phyloP scores from a whole-genome alignment of 2,329 filamentous ascomycete species.

The Chlorencoelia australis region DNA sequence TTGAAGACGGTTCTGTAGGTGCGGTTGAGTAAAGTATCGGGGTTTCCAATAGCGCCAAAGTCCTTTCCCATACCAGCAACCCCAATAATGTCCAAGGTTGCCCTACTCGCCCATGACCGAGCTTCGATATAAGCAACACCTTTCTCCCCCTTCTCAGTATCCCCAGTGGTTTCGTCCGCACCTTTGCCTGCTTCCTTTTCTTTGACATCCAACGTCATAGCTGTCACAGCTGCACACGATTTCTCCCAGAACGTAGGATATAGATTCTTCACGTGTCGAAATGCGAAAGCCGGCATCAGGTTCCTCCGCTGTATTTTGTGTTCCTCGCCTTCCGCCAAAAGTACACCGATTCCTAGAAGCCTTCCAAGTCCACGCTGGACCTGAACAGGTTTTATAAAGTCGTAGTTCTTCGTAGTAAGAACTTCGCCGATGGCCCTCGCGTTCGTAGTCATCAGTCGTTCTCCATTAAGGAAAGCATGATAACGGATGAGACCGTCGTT shows the following conservation, averaged over 20 bases:
- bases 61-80: constrained; percentile 61
- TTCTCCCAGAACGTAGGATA: constrained; percentile 81
- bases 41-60: constrained; percentile 55
- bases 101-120: constrained; percentile 52
- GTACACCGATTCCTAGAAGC: constrained; percentile 59
- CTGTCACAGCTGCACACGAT: constrained; percentile 53
- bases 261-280: constrained; percentile 73
- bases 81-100: constrained; percentile 68
- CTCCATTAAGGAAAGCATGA: constrained; percentile 48
- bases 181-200: constrained; percentile 35
- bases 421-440: constrained; percentile 61
- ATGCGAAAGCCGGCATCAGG: constrained; percentile 75
- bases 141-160: constrained; percentile 7
- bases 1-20: constrained; percentile 48
- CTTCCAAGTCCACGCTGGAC: constrained; percentile 47
- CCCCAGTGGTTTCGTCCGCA: not conserved
- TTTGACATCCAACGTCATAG: constrained; percentile 45
- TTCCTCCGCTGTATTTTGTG: constrained; percentile 75
- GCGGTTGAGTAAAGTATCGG: constrained; percentile 46
- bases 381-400: constrained; percentile 53
- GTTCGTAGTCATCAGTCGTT: constrained; percentile 50
- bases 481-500: constrained; percentile 64
- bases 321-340: constrained; percentile 83
- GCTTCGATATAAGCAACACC: constrained; percentile 43
- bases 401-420: constrained; percentile 57